Conservation (phyloP, 2,329 filamentous ascomycete species). For the Stemphylium beticola region DNA sequence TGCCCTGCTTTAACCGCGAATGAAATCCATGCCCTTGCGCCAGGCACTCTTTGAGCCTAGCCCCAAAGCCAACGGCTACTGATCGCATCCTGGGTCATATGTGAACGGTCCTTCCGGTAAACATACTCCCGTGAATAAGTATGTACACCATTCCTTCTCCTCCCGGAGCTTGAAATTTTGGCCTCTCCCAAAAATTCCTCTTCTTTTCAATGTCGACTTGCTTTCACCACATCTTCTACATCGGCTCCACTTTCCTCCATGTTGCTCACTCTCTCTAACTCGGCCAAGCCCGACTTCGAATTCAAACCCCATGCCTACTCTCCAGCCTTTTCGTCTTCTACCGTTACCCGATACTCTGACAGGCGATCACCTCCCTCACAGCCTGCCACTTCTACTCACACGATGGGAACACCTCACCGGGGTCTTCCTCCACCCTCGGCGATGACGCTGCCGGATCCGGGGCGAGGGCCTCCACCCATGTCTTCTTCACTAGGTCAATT, state of each 20-base stretch:
- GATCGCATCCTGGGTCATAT: conserved; percentile 41
- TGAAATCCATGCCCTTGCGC: conserved; percentile 40
- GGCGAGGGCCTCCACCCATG: conserved; percentile 46
- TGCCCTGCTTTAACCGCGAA: conserved; percentile 45
- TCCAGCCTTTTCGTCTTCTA: conserved; percentile 49
- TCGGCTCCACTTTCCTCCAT: conserved; percentile 44
- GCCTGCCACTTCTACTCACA: conserved; percentile 51
- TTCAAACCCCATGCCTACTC: conserved; percentile 58
- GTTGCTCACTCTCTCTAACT: conserved; percentile 60
- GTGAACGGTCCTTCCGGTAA: conserved; percentile 45
- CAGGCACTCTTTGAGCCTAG: conserved; percentile 44
- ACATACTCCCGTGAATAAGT: conserved; percentile 44
- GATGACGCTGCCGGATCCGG: conserved; percentile 59
- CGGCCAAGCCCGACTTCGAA: conserved; percentile 55
- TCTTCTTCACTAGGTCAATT: conserved; percentile 49
- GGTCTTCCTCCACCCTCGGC: conserved; percentile 60
- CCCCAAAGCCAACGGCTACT: conserved; percentile 40
- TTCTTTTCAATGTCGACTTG: conserved; percentile 45
- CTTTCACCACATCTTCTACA: conserved; percentile 23
- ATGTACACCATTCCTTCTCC: conserved; percentile 45
- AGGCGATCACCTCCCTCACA: conserved; percentile 49
- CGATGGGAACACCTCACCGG: conserved; percentile 60
- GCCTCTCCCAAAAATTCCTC: conserved; percentile 30
- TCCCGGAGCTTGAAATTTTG: conserved; percentile 40
- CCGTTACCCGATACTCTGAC: conserved; percentile 49